Evolutionary conservation across 202 grass and related monocot species (phyloP), one percentile per base, ranked within the genome.

Genomic region (Elaeis oleifera): DNA sequence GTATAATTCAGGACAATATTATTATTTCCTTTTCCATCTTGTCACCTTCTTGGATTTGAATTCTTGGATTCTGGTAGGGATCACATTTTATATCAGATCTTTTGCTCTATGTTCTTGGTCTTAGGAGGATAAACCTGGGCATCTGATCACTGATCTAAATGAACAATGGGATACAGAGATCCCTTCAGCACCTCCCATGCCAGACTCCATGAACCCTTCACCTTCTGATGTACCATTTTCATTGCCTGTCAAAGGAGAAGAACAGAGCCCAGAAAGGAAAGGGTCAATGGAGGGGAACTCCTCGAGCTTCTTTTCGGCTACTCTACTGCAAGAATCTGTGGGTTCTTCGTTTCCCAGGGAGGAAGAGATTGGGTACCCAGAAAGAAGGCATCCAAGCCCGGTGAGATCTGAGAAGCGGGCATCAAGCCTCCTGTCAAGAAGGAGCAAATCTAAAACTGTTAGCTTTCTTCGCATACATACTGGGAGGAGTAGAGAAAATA

Each of bases 391-490:
- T 16, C 65, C 23, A 29, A 68, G n/a, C 18, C 28, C 26, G 16
- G 14, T 16, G 27, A 44, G 27, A 48, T 83, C 79, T 52, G 72
- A 48, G 51, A 79, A 78, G 74, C 53, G 26, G 65, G 69, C 59
- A 20, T 78, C 79, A 51, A 85, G 29, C 58, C 58, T 77, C 24
- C 51, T 85, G 39, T 77, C 81, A 23, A 77, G 60, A 74, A 76
- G 73, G 66, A 32, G 74, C 72, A 99, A 92, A 73, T 84, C 87
- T 14, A 92, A 78, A 66, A 82, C 80, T 61, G 59, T 99, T 26
- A 86, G 87, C 65, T 78, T 74, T 54, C 94, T 99, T 61, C 54
- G 50, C 44, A 60, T 92, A 61, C 76, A 84, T 64, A 99, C 85
- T 26, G 78, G 75, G 63, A 79, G 66, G 48, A 86, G 27, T 59